Percentiles rank a stretch among this genome's conserved stretches.
Conservation (phyloP, 2,329 filamentous ascomycete genomes). For the Exutisphaerella laricina region DNA sequence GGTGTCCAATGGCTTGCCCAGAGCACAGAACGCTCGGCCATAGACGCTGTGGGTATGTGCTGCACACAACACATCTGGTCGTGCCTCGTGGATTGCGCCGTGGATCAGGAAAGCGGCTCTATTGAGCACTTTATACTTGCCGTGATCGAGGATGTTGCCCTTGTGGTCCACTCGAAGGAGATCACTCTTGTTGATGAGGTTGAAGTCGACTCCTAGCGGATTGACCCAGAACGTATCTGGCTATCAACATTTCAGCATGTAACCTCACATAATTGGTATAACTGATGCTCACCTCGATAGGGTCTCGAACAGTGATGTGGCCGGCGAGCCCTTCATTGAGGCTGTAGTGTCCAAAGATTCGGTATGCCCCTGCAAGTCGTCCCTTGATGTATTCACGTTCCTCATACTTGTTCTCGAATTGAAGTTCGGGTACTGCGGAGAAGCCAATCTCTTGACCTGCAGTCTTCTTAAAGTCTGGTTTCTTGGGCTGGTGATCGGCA, state of each 20-base stretch:
- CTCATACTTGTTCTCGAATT: conserved; percentile 21
- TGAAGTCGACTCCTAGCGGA: conserved; percentile 34
- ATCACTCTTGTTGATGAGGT: conserved; percentile 34
- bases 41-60: conserved; percentile 37
- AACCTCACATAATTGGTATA: neutral
- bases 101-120: conserved; percentile 39
- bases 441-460: conserved; percentile 13
- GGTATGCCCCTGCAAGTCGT: conserved; percentile 36
- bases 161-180: conserved; percentile 37
- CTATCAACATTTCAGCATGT: neutral
- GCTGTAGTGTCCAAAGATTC: conserved; percentile 33
- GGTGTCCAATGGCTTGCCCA: conserved; percentile 36
- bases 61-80: conserved; percentile 38
- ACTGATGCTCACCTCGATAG: neutral
- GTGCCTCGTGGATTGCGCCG: conserved; percentile 29
- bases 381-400: conserved; percentile 34
- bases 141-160: conserved; percentile 35
- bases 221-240: conserved; percentile 32
- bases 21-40: conserved; percentile 34
- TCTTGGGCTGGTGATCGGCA: conserved; percentile 5
- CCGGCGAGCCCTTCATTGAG: conserved; percentile 32
- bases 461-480: conserved; percentile 10
- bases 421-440: conserved; percentile 4
- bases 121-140: conserved; percentile 32
- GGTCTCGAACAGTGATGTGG: conserved; percentile 33